phyloP scores from a whole-genome alignment of 2,329 filamentous ascomycete genomes.

The Botrytis elliptica region DNA sequence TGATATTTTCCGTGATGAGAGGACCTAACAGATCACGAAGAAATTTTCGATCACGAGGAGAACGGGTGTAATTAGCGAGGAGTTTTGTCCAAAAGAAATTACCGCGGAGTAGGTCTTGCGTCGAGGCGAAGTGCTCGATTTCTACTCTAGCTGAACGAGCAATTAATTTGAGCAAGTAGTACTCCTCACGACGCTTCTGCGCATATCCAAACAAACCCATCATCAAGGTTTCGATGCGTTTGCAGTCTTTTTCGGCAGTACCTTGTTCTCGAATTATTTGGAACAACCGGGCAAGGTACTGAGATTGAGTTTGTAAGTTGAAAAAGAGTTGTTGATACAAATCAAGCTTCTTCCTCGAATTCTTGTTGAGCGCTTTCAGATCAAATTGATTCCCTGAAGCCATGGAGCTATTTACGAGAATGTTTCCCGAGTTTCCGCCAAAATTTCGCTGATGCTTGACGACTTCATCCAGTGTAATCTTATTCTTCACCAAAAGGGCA shows the following conservation, averaged over 20 bases:
- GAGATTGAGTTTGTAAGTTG: constrained; percentile 91
- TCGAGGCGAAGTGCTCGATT: constrained; percentile 65
- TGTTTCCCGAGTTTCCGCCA: constrained; percentile 79
- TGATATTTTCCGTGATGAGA: constrained; percentile 85
- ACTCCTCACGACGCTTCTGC: constrained; percentile 94
- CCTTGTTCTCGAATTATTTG: constrained; percentile 78
- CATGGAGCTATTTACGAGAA: constrained; percentile 86
- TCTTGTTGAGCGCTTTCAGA: constrained; percentile 95
- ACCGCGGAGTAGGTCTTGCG: constrained; percentile 84
- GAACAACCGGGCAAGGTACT: constrained; percentile 89
- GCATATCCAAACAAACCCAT: constrained; percentile 98
- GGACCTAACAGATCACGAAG: constrained; percentile 82
- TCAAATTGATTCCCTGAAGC: constrained; percentile 90
- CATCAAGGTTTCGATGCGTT: constrained; percentile 86
- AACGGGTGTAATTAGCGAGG: constrained; percentile 82
- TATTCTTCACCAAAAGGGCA: constrained; percentile 96
- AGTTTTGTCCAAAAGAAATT: constrained; percentile 94
- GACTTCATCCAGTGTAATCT: constrained; percentile 97
- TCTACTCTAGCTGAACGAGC: constrained; percentile 81
- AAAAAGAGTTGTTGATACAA: constrained; percentile 98
- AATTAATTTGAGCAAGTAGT: constrained; percentile 89
- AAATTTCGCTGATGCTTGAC: constrained; percentile 96
- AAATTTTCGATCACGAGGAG: constrained; percentile 88
- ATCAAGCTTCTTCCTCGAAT: constrained; percentile 90
- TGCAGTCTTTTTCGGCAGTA: constrained; percentile 86